These are phyloP conservation scores for Limnanthes douglasii DNA, from an alignment of 345 rosid species.

Conservation along the genomic window DNA sequence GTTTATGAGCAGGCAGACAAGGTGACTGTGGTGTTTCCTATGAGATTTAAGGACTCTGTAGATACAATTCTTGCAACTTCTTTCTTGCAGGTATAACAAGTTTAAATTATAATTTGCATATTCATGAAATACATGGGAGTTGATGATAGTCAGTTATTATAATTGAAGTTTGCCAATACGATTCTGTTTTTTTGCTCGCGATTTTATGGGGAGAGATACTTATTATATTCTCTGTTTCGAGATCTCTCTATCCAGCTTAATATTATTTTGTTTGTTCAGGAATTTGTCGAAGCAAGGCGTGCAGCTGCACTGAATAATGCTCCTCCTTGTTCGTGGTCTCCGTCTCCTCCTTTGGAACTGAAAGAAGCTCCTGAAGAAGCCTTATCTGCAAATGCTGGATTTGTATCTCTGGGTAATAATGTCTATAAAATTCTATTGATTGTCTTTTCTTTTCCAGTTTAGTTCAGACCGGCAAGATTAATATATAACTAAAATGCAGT, in stretches of 20 bases:
- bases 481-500: constrained; percentile 41
- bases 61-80: constrained; percentile 83
- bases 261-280: constrained; percentile 34
- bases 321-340: constrained; percentile 81
- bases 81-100: constrained; percentile 57
- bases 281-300: constrained; percentile 87
- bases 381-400: constrained; percentile 84
- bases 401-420: constrained; percentile 77
- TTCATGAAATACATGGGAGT: too few species aligned
- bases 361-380: constrained; percentile 63
- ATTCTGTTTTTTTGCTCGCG: neutral
- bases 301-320: constrained; percentile 66
- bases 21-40: constrained; percentile 79
- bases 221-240: neutral
- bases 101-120: constrained; percentile 3
- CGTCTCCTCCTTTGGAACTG: constrained; percentile 54
- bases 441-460: neutral
- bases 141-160: neutral
- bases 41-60: constrained; percentile 82
- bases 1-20: constrained; percentile 52
- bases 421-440: neutral
- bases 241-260: constrained; percentile 7
- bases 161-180: too few species aligned
- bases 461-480: constrained; percentile 4
- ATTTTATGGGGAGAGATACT: constrained; percentile 1